Evolutionary conservation across 73 alveolate species (phyloP), one percentile per base, ranked within the genome.

Genomic region (Paramecium octaurelia): DNA sequence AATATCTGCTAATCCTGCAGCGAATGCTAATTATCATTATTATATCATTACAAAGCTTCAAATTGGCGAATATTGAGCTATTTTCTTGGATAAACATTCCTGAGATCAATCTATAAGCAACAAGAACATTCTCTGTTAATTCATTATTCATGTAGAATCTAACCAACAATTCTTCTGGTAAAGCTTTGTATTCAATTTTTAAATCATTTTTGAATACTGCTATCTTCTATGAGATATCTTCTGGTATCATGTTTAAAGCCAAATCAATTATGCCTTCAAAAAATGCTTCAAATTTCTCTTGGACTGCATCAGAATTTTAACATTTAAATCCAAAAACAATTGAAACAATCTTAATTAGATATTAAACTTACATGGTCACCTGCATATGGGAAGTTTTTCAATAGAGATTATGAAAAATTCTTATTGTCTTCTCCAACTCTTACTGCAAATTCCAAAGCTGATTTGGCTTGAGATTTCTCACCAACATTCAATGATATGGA

Each of bases 391-490:
- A 80, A 80, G 12, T 80, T 42, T 23, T 80, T 80, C 21, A 80
- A 24, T 0, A 80, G 18, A 8, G 91, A 80, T 46, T 80, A 46
- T 21, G 76, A 31, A 35, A 43, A 80, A 43, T 80, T 42, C 73
- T 80, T 80, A 23, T 80, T 80, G 3, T 80, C 91, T 24, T 80
- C 48, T 3, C 91, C 91, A n/a, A 80, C 76, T 80, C 91, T 80
- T 0, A 80, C 76, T 42, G 91, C 10, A 9, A 80, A 27, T 21
- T 80, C 91, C 14, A 80, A 20, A 0, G 70, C 27, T 46, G 91
- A 23, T 46, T 80, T 80, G 10, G 29, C 42, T 80, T 44, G 6
- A 24, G 31, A 42, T 44, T 44, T 48, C 31, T 80, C 21, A 23
- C 91, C 91, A 44, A 80, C 91, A 80, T 80, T 80, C 38, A 80